Evolutionary conservation across 192 early-diverging fungal species (phyloP).

Genomic region (Physocladia obscura): DNA sequence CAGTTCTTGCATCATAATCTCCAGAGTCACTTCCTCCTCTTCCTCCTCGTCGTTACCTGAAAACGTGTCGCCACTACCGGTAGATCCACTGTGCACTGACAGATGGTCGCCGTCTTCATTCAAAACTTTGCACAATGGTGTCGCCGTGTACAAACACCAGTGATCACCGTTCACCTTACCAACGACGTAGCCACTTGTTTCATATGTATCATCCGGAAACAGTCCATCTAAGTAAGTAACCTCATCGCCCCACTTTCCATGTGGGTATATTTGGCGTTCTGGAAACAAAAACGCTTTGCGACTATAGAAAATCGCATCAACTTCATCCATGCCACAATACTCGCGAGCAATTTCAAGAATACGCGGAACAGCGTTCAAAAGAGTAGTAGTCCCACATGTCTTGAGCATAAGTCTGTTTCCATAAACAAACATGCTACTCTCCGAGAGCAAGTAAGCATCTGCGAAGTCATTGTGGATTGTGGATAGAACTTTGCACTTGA

Average conservation of each 20-base stretch:
- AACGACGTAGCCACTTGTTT: constrained; percentile 80
- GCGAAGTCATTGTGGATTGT: constrained; percentile 77
- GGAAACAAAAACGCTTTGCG: constrained; percentile 97
- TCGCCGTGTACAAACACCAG: constrained; percentile 91
- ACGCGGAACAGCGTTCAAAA: constrained; percentile 82
- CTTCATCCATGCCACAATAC: constrained; percentile 60
- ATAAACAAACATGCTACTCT: constrained; percentile 97
- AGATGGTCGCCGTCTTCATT: constrained; percentile 48
- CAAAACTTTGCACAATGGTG: constrained; percentile 55
- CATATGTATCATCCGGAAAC: constrained; percentile 41
- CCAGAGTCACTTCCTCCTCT: constrained; percentile 86
- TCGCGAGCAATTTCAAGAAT: constrained; percentile 80
- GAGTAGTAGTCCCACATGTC: constrained; percentile 96
- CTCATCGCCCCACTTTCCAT: constrained; percentile 90
- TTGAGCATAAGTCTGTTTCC: constrained; percentile 93
- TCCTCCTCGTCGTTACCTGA: constrained; percentile 37
- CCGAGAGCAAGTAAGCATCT: constrained; percentile 91
- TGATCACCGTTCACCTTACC: constrained; percentile 93
- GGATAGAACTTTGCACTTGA: constrained; percentile 89
- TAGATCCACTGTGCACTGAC: constrained; percentile 6
- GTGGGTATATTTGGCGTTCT: constrained; percentile 81
- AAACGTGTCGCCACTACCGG: constrained; percentile 32
- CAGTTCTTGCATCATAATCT: constrained; percentile 94
- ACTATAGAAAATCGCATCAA: constrained; percentile 90
- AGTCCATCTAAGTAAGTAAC: constrained; percentile 55